Conservation (phyloP, 345 rosid species). For the Leavenworthia alabamica region DNA sequence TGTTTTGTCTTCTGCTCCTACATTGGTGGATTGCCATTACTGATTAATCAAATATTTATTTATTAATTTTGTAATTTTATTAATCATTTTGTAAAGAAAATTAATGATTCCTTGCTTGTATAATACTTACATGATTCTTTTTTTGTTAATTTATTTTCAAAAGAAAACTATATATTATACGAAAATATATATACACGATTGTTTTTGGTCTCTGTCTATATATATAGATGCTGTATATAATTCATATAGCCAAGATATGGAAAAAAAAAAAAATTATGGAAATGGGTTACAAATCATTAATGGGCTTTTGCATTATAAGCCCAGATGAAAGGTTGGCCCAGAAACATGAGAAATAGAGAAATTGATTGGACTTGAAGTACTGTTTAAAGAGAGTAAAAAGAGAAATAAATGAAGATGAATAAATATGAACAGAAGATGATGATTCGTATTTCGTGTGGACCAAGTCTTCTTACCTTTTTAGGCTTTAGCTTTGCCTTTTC, state of each 20-base stretch:
- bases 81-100: background rate
- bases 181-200: background rate
- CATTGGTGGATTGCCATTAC: slow-evolving; percentile 97
- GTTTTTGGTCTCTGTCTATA: background rate
- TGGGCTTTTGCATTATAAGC: too few species aligned
- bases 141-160: background rate
- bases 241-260: slow-evolving; percentile 9
- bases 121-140: slow-evolving; percentile 18
- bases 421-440: too few species aligned
- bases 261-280: too few species aligned
- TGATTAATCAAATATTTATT: slow-evolving; percentile 34
- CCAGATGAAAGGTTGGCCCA: too few species aligned
- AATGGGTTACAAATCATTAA: too few species aligned
- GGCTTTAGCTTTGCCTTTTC: too few species aligned
- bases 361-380: too few species aligned
- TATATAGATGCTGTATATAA: slow-evolving; percentile 16
- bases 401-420: too few species aligned
- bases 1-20: slow-evolving; percentile 64
- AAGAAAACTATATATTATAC: slow-evolving; percentile 19
- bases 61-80: background rate
- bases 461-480: too few species aligned
- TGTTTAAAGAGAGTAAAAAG: too few species aligned
- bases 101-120: slow-evolving; percentile 29
- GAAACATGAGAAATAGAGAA: too few species aligned
- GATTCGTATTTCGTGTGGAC: too few species aligned